A percentile compares a stretch with the other conserved stretches of the same genome.
Conservation (phyloP, 768 basidiomycete genomes). For the Leccinum olivaceopallidum region DNA sequence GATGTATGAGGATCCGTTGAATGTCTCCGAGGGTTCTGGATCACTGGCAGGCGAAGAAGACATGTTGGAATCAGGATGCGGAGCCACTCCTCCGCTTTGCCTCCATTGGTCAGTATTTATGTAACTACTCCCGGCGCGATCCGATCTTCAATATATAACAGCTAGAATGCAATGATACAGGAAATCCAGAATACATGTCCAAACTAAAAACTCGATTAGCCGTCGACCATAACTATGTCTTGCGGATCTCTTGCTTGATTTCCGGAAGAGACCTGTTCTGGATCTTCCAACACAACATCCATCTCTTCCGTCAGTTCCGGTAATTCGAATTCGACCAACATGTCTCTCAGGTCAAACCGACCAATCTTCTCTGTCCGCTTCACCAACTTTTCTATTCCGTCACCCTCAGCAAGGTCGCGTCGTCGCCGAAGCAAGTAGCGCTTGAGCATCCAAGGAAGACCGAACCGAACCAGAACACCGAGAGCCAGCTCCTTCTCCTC, state of each 20-base stretch:
- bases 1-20: conserved; percentile 15
- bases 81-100: not conserved
- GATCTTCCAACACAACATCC: conserved; percentile 6
- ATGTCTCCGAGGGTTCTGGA: not conserved
- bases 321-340: conserved; percentile 20
- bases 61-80: conserved; percentile 6
- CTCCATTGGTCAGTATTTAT: not conserved
- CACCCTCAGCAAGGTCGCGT: conserved; percentile 20
- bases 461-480: conserved; percentile 21
- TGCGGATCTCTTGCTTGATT: not conserved
- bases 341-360: conserved; percentile 25
- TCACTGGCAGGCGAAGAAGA: not conserved
- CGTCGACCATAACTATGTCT: conserved; percentile 12
- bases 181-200: not conserved
- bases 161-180: not conserved
- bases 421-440: conserved; percentile 25
- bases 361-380: conserved; percentile 22
- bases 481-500: conserved; percentile 28
- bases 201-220: not conserved
- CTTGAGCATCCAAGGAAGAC: conserved; percentile 29
- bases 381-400: conserved; percentile 15
- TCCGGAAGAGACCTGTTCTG: not conserved
- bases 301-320: conserved; percentile 15
- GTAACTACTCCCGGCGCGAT: not conserved
- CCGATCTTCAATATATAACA: not conserved